Conservation (phyloP, 306 rosid species). For the Begonia peltatifolia region DNA sequence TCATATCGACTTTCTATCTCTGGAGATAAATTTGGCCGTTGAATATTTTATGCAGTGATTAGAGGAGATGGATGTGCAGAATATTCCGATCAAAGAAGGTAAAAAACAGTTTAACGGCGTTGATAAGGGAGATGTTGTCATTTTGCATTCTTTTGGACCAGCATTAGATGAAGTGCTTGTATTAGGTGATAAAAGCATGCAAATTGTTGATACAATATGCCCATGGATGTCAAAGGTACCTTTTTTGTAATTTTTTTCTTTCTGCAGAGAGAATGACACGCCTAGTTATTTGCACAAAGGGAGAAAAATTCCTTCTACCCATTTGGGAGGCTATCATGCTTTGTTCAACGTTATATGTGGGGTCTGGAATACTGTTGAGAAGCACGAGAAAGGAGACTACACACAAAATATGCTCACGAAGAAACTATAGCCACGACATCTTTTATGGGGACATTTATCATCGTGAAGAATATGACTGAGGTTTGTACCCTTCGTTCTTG, state of each 20-base stretch:
- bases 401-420: slow-evolving; percentile 91
- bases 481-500: slow-evolving; percentile 12
- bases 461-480: slow-evolving; percentile 85
- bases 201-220: slow-evolving; percentile 93
- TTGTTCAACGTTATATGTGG: slow-evolving; percentile 13
- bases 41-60: slow-evolving; percentile 32
- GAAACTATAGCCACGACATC: slow-evolving; percentile 96
- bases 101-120: slow-evolving; percentile 67
- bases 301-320: slow-evolving; percentile 4
- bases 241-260: not conserved
- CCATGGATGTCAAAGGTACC: slow-evolving; percentile 96
- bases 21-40: too few relatives aligned
- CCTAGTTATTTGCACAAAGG: too few relatives aligned
- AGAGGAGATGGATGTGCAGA: slow-evolving; percentile 74
- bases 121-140: slow-evolving; percentile 68
- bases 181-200: slow-evolving; percentile 61
- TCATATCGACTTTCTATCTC: too few relatives aligned
- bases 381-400: slow-evolving; percentile 88
- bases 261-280: too few relatives aligned
- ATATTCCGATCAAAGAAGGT: slow-evolving; percentile 54
- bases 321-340: slow-evolving; percentile 11
- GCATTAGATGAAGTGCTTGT: slow-evolving; percentile 89
- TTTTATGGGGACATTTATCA: slow-evolving; percentile 70
- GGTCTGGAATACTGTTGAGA: slow-evolving; percentile 95
- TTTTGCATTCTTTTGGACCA: slow-evolving; percentile 97